Evolutionary conservation across 768 basidiomycete species (phyloP).

Genomic region (Plicaturopsis crispa): DNA sequence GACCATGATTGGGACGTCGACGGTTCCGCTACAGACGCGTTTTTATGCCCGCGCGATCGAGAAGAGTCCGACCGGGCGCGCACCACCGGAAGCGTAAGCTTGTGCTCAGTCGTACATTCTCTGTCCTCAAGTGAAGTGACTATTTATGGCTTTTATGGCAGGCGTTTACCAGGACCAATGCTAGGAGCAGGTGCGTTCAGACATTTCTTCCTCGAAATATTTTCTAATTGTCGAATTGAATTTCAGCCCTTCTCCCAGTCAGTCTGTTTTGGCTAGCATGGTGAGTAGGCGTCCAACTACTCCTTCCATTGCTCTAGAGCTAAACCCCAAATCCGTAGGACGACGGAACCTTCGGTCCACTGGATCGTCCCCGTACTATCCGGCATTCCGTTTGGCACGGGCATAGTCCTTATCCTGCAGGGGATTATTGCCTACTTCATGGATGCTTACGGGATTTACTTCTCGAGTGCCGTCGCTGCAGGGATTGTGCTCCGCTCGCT

Average conservation of each 20-base stretch:
- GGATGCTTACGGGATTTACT: constrained; percentile 61
- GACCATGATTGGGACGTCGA: constrained; percentile 38
- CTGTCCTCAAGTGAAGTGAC: too few relatives aligned
- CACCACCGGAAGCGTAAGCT: constrained; percentile 56
- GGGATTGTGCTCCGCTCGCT: constrained; percentile 59
- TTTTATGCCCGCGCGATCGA: constrained; percentile 45
- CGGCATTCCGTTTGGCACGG: constrained; percentile 58
- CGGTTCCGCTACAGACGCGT: constrained; percentile 47
- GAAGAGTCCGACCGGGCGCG: constrained; percentile 36
- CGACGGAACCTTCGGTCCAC: constrained; percentile 40
- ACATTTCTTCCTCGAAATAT: too few relatives aligned
- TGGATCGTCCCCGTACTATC: constrained; percentile 66
- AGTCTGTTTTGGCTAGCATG: constrained; percentile 67
- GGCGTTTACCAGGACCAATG: too few relatives aligned
- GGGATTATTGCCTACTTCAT: constrained; percentile 62
- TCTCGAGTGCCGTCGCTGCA: constrained; percentile 61
- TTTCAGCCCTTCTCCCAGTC: constrained; percentile 42
- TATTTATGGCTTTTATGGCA: too few relatives aligned
- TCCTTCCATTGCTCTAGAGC: not conserved
- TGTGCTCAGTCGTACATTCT: not conserved
- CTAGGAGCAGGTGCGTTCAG: too few relatives aligned
- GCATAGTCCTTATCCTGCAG: constrained; percentile 58
- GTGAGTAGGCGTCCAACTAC: constrained; percentile 24
- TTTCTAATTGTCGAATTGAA: too few relatives aligned
- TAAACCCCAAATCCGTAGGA: too few relatives aligned